phyloP scores from a whole-genome alignment of 768 basidiomycete genomes.

The Lyophyllum semitale region DNA sequence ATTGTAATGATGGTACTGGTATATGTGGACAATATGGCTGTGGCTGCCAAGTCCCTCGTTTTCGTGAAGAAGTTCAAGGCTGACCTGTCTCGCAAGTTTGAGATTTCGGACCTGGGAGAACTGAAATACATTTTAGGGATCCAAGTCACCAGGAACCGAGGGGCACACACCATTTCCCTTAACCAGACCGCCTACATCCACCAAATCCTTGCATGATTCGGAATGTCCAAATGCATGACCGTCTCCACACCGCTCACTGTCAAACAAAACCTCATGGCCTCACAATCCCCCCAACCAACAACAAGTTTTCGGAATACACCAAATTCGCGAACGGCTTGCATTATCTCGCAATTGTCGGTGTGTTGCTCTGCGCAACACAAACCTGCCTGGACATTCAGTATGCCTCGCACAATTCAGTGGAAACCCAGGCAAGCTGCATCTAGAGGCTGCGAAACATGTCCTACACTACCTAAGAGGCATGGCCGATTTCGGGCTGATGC shows the following conservation, averaged over 20 bases:
- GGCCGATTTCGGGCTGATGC: too few species aligned
- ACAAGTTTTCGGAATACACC: not conserved
- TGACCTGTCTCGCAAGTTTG: not conserved
- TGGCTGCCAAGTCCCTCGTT: not conserved
- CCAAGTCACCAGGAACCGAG: not conserved
- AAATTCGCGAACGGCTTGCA: not conserved
- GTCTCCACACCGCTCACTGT: not conserved
- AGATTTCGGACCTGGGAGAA: not conserved
- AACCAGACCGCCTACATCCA: not conserved
- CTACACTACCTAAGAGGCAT: not conserved
- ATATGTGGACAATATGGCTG: too few species aligned
- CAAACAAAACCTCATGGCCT: not conserved
- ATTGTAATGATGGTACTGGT: too few species aligned
- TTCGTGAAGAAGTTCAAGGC: slow-evolving; percentile 1
- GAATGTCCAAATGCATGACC: not conserved
- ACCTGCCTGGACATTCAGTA: too few species aligned
- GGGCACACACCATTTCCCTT: not conserved
- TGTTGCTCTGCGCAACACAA: too few species aligned
- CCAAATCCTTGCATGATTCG: not conserved
- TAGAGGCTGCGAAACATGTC: not conserved
- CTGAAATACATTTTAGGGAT: not conserved
- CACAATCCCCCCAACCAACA: not conserved
- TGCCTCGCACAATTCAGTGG: too few species aligned
- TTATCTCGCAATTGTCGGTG: too few species aligned
- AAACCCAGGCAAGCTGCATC: too few species aligned